Percentiles rank a stretch among this genome's conserved stretches.
These are phyloP conservation scores for Sorghum bicolor DNA, from an alignment of 176 grass and related monocot species.

Conservation along the genomic window Sorghum_bicolor_NCBIv3 NC_012871.2:63789001-63789500, in stretches of 20 bases:
- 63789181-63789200: constrained; percentile 41
- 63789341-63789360: constrained; percentile 74
- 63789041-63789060: constrained; percentile 48
- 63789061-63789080: constrained; percentile 24
- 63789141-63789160: constrained; percentile 30
- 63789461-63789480: neutral
- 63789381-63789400: constrained; percentile 7
- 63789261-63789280: constrained; percentile 86
- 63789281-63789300: constrained; percentile 93
- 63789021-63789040: constrained; percentile 29
- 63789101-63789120: constrained; percentile 30
- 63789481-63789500: constrained; percentile 60
- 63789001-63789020: constrained; percentile 47
- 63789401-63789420: neutral
- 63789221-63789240: constrained; percentile 53
- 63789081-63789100: constrained; percentile 3
- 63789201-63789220: constrained; percentile 55
- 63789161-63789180: constrained; percentile 42
- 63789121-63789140: constrained; percentile 44
- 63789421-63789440: neutral
- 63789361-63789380: constrained; percentile 56
- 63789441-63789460: constrained; percentile 1
- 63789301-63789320: constrained; percentile 56
- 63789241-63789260: constrained; percentile 56
- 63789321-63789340: constrained; percentile 63